Conservation (phyloP, 805 yeast genomes). For the Komagataella mondaviorum region DNA sequence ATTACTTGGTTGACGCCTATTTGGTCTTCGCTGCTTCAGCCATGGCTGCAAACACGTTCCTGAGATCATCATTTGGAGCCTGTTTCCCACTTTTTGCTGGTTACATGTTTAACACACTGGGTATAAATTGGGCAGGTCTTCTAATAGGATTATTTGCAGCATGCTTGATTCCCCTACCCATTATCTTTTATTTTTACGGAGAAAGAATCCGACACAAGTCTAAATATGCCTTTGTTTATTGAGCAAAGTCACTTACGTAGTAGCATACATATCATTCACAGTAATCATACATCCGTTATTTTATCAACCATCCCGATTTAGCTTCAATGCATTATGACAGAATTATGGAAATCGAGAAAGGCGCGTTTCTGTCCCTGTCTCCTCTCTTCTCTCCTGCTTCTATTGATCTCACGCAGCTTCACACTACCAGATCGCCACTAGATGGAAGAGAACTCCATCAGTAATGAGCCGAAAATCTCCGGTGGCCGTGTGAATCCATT, state of each 20-base stretch:
- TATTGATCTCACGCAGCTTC: background rate
- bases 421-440: background rate
- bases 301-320: background rate
- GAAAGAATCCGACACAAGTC: slow-evolving; percentile 39
- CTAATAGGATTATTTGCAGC: slow-evolving; percentile 49
- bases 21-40: slow-evolving; percentile 68
- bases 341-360: background rate
- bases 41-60: slow-evolving; percentile 56
- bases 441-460: background rate
- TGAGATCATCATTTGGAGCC: slow-evolving; percentile 58
- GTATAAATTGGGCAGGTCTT: slow-evolving; percentile 71
- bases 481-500: background rate
- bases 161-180: slow-evolving; percentile 52
- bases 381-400: background rate
- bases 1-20: slow-evolving; percentile 63
- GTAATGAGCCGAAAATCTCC: background rate
- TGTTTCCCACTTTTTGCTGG: slow-evolving; percentile 62
- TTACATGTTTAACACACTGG: slow-evolving; percentile 57
- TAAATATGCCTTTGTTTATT: slow-evolving; percentile 19
- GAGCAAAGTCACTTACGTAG: background rate
- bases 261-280: background rate
- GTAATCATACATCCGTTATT: background rate
- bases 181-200: slow-evolving; percentile 50
- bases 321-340: background rate
- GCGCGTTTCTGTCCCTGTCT: background rate